Evolutionary conservation across 192 early-diverging fungal genomes (phyloP), one percentile per base, ranked within the genome.

Genomic region (Radiomyces spectabilis): DNA sequence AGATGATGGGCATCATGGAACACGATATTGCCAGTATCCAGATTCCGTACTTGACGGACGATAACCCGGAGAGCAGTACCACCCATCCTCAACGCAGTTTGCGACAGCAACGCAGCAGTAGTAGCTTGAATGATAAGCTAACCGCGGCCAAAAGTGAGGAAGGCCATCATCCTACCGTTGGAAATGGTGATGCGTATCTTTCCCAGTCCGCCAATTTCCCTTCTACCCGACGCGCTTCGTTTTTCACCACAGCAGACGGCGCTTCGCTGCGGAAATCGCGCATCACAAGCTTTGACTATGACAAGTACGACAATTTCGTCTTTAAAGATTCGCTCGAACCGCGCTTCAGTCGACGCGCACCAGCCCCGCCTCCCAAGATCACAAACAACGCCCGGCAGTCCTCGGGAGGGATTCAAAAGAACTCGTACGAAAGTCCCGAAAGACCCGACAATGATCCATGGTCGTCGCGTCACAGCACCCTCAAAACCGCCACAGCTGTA

Each of bases 1-100:
- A 89, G 61, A 86, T 83, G 83, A 86, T 89, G 78, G 87, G 85
- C 5, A 79, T 88, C 29, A 83, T 79, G 72, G 73, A 79, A 42
- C 73, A 83, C 40, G 75, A 81, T 32, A 79, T 79, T 2, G 67
- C 73, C 1, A 64, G 56, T 25, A 74, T 77, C 1, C 67, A 71
- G 18, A 69, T 85, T 13, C 83, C 83, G 4, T 73, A 73, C 33
- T 51, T 84, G 13, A 53, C 59, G 9, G 65, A 75, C 18, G 55
- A 49, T 25, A n/a, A n/a, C n/a, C n/a, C 21, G 24, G 30, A 21
- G 16, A 48, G 4, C 37, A 47, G 51, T 48, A 63, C 56, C 18
- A 15, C 45, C 31, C 68, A 56, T 29, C 46, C 24, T 29, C 26
- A 31, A 35, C 33, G 8, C 39, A 16, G 1, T 29, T n/a, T 60